These are phyloP conservation scores for Cercospora sesami DNA, from an alignment of 2,329 filamentous ascomycete species.

Conservation along the genomic window DNA sequence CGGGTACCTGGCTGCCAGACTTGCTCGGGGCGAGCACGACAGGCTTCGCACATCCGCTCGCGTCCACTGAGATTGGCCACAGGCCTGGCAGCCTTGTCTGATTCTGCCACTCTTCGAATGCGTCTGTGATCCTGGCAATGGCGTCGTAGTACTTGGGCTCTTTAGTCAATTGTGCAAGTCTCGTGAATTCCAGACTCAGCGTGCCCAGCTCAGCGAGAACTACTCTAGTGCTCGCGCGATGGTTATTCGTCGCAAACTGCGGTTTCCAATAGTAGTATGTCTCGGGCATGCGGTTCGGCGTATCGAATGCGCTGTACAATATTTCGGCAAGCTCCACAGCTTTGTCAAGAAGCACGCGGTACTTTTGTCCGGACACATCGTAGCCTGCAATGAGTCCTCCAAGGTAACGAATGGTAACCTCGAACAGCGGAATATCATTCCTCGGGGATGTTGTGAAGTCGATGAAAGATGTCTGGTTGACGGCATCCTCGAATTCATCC, in stretches of 20 bases:
- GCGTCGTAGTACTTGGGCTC: conserved; percentile 86
- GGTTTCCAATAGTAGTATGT: conserved; percentile 79
- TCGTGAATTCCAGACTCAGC: conserved; percentile 83
- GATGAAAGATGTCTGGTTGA: conserved; percentile 67
- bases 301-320: conserved; percentile 81
- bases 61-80: conserved; percentile 76
- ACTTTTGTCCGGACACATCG: conserved; percentile 71
- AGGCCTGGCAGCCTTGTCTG: conserved; percentile 71
- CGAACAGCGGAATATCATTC: conserved; percentile 80
- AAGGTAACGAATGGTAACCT: conserved; percentile 87
- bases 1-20: conserved; percentile 21
- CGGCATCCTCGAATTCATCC: conserved; percentile 77
- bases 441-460: conserved; percentile 76
- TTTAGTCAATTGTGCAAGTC: conserved; percentile 80
- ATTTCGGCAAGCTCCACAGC: conserved; percentile 77
- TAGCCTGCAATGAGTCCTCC: conserved; percentile 84
- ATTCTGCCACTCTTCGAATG: conserved; percentile 72
- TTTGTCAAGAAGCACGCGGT: conserved; percentile 71
- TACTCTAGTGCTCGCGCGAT: conserved; percentile 58
- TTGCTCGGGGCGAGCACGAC: conserved; percentile 23
- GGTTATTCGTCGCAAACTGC: conserved; percentile 61
- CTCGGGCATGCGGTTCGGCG: conserved; percentile 88
- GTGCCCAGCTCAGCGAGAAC: conserved; percentile 72
- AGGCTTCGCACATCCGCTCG: conserved; percentile 69
- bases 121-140: conserved; percentile 79